These are phyloP conservation scores for Periconia digitata DNA, from an alignment of 2,329 filamentous ascomycete genomes.

Conservation along the genomic window DNA sequence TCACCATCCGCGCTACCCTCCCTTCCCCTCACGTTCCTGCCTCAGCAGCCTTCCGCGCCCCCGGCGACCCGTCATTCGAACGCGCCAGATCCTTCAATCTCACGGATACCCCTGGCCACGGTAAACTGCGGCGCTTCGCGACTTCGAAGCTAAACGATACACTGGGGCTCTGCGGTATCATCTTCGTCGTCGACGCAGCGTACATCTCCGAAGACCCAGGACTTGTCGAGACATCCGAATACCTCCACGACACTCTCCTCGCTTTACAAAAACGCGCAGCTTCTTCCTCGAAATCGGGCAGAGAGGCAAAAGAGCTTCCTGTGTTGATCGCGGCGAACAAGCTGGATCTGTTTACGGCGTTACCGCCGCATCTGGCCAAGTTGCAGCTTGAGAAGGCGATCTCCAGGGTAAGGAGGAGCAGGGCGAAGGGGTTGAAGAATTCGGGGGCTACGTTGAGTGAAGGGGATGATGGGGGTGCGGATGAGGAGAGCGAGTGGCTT, in stretches of 20 bases:
- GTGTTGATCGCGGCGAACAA: constrained; percentile 93
- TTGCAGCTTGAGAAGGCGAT: constrained; percentile 78
- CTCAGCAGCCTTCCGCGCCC: constrained; percentile 66
- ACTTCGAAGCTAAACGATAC: constrained; percentile 54
- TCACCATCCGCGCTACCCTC: constrained; percentile 62
- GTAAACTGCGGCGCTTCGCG: constrained; percentile 79
- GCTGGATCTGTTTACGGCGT: constrained; percentile 88
- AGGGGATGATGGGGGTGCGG: constrained; percentile 53
- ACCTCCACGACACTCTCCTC: constrained; percentile 88
- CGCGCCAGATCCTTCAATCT: constrained; percentile 69
- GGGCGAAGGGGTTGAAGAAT: constrained; percentile 77
- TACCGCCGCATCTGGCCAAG: constrained; percentile 77
- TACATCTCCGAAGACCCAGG: constrained; percentile 45
- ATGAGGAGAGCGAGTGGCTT: constrained; percentile 76
- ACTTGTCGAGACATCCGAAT: constrained; percentile 74
- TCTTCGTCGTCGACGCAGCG: constrained; percentile 89
- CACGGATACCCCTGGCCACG: constrained; percentile 90
- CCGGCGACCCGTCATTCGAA: constrained; percentile 61
- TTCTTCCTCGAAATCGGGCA: constrained; percentile 55
- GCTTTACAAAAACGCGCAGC: constrained; percentile 73
- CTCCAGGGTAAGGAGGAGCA: constrained; percentile 72
- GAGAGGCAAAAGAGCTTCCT: constrained; percentile 63
- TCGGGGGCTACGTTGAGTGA: constrained; percentile 69
- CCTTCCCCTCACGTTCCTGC: constrained; percentile 58
- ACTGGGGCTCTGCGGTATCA: constrained; percentile 64